phyloP scores from a whole-genome alignment of 495 filamentous ascomycete species.

The Platismatia glauca region DNA sequence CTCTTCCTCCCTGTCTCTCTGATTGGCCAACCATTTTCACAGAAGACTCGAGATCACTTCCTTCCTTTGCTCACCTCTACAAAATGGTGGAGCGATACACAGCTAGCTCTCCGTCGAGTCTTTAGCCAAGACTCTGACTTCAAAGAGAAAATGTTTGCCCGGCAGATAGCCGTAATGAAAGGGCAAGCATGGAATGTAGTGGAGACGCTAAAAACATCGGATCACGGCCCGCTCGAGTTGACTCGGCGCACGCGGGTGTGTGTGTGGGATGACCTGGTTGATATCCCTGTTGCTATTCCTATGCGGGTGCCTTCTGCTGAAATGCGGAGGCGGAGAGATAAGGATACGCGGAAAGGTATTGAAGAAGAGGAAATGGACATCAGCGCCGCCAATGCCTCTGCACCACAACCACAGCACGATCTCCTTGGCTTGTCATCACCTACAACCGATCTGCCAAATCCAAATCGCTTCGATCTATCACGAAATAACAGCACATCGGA shows the following conservation, averaged over 20 bases:
- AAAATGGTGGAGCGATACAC: constrained; percentile 93
- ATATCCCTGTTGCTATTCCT: constrained; percentile 87
- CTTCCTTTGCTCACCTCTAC: constrained; percentile 87
- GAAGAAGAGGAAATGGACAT: constrained; percentile 87
- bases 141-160: constrained; percentile 94
- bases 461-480: constrained; percentile 76
- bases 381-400: constrained; percentile 57
- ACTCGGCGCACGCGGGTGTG: constrained; percentile 84
- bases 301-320: constrained; percentile 70
- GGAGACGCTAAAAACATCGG: constrained; percentile 83
- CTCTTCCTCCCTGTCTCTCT: constrained; percentile 93
- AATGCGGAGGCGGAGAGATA: constrained; percentile 55
- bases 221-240: constrained; percentile 89
- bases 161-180: constrained; percentile 97
- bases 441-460: constrained; percentile 62
- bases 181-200: constrained; percentile 99
- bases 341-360: constrained; percentile 30
- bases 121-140: constrained; percentile 93
- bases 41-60: constrained; percentile 87
- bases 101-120: constrained; percentile 68
- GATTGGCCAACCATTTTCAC: constrained; percentile 91
- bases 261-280: constrained; percentile 96
- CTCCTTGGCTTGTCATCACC: constrained; percentile 62
- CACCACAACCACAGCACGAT: constrained; percentile 50
- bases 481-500: constrained; percentile 43